A percentile compares a stretch with the other conserved stretches of the same genome.
phyloP scores from a whole-genome alignment of 352 stramenopile species.

The Aphanomyces invadans region DNA sequence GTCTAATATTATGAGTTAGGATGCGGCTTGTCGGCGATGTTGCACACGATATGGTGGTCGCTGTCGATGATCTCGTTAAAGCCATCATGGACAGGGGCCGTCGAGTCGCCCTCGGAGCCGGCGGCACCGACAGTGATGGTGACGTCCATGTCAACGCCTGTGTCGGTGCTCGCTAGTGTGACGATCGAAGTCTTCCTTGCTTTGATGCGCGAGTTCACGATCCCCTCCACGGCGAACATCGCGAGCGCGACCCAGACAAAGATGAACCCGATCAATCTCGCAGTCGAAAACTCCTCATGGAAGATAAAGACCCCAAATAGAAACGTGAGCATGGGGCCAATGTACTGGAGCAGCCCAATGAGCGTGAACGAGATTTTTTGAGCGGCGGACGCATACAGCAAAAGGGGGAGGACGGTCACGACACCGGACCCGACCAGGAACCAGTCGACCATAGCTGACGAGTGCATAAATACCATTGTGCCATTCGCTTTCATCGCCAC shows the following conservation, averaged over 20 bases:
- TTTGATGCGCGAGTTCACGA: neutral
- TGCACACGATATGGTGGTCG: no score
- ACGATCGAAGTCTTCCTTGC: neutral
- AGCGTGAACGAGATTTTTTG: slow-evolving; percentile 10
- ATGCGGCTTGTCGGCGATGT: no score
- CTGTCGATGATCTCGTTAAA: no score
- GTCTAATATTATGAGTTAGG: no score
- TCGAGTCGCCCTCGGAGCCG: no score
- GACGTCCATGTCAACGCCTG: no score
- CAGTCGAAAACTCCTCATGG: neutral
- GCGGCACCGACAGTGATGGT: no score
- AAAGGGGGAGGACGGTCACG: slow-evolving; percentile 5
- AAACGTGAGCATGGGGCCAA: neutral
- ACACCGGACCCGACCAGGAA: neutral
- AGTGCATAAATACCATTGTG: neutral
- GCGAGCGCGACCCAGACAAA: slow-evolving; percentile 1
- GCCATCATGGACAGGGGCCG: no score
- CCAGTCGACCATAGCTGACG: neutral
- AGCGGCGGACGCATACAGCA: slow-evolving; percentile 3
- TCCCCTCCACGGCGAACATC: neutral
- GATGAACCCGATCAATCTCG: slow-evolving; percentile 4
- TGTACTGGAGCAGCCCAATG: slow-evolving; percentile 14
- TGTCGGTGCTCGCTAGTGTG: neutral
- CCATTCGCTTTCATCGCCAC: neutral
- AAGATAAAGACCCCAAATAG: neutral